Conservation (phyloP, 495 filamentous ascomycete genomes). For the Alectoria sarmentosa region DNA sequence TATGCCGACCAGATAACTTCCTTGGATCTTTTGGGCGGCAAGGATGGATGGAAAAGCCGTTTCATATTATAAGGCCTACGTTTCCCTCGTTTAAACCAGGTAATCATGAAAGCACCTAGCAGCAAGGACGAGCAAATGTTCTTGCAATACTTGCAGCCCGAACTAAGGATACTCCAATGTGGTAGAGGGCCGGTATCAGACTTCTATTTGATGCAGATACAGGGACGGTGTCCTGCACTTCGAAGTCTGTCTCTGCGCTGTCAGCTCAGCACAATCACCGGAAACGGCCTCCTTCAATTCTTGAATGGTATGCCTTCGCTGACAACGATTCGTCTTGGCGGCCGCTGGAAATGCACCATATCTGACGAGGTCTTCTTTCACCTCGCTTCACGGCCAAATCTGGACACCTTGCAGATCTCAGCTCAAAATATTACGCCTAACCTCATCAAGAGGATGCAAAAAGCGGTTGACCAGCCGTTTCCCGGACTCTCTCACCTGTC, state of each 20-base stretch:
- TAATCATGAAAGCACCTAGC: accelerated
- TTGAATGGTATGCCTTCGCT: neutral
- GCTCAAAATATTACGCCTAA: neutral
- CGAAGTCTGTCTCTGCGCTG: neutral
- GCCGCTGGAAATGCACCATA: too few species aligned
- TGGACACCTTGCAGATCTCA: neutral
- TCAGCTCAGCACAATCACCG: too few species aligned
- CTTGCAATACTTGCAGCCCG: neutral
- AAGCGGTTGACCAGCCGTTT: neutral
- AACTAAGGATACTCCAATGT: neutral
- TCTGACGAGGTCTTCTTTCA: neutral
- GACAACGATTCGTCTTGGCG: neutral
- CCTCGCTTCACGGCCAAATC: neutral
- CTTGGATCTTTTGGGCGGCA: neutral
- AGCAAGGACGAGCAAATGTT: neutral
- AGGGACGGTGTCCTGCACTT: neutral
- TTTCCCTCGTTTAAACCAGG: neutral
- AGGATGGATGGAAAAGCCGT: neutral
- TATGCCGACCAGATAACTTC: neutral
- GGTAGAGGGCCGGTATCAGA: neutral
- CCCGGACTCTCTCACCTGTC: neutral
- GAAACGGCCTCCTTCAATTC: neutral
- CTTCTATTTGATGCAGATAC: neutral
- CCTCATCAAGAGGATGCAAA: neutral
- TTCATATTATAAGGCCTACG: neutral